Conservation (phyloP, 75 land plant species). For the Picea sitchensis region DNA sequence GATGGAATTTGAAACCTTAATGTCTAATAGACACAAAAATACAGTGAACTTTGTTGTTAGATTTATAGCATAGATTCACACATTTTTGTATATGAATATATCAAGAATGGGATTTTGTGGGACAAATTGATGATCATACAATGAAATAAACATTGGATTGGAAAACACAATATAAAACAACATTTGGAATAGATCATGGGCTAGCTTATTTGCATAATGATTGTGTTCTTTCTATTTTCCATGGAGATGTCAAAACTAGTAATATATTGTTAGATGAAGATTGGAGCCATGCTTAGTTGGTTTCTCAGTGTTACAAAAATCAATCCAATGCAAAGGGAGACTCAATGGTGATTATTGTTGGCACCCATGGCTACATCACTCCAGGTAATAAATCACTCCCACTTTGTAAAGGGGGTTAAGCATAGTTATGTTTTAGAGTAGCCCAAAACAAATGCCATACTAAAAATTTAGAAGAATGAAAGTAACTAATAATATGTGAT, state of each 20-base stretch:
- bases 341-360: slow-evolving; percentile 33
- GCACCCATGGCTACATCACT: slow-evolving; percentile 65
- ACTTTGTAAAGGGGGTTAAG: not conserved
- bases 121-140: not conserved
- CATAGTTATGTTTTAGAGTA: too few species aligned
- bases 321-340: slow-evolving; percentile 16
- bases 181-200: slow-evolving; percentile 2
- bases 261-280: slow-evolving; percentile 1
- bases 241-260: slow-evolving; percentile 9
- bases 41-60: slow-evolving; percentile 18
- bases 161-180: slow-evolving; percentile 1
- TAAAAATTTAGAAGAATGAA: too few species aligned
- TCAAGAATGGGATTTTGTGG: slow-evolving; percentile 10
- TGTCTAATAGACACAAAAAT: slow-evolving; percentile 8
- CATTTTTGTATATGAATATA: slow-evolving; percentile 5
- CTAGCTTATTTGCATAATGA: slow-evolving; percentile 12
- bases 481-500: too few species aligned
- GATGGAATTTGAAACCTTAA: not conserved
- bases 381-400: slow-evolving; percentile 35
- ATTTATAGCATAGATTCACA: not conserved
- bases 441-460: too few species aligned
- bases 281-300: slow-evolving; percentile 15
- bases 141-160: not conserved
- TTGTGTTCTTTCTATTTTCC: slow-evolving; percentile 8
- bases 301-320: slow-evolving; percentile 58